These are phyloP conservation scores for Margaritispora aquatica DNA, from an alignment of 495 filamentous ascomycete species.

Conservation along the genomic window DNA sequence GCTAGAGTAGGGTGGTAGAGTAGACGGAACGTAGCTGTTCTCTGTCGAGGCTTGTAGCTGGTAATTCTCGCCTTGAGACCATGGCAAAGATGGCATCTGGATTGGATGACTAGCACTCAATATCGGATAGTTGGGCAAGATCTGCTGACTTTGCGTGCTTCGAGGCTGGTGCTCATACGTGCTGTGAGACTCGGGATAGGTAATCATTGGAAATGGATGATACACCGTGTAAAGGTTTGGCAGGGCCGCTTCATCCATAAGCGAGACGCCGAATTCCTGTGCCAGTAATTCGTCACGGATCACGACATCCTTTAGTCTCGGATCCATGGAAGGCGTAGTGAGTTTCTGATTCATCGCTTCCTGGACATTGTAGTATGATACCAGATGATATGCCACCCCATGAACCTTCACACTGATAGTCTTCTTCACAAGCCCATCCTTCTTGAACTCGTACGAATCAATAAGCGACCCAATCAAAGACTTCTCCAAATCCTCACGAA, in stretches of 20 bases:
- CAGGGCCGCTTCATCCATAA: neutral
- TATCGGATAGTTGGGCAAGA: no score
- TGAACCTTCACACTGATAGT: constrained; percentile 70
- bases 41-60: no score
- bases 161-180: no score
- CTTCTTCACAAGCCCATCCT: constrained; percentile 78
- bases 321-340: constrained; percentile 37
- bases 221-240: neutral
- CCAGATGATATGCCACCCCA: constrained; percentile 66
- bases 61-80: no score
- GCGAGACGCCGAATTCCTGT: neutral
- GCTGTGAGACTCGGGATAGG: neutral
- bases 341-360: constrained; percentile 58
- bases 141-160: no score
- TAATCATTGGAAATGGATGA: neutral
- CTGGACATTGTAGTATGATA: constrained; percentile 75
- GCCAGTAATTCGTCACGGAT: neutral
- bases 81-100: no score
- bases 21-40: no score
- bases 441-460: constrained; percentile 80
- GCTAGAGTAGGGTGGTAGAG: no score
- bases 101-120: no score
- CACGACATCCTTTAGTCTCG: neutral
- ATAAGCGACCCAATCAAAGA: constrained; percentile 70
- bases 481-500: neutral